phyloP scores from a whole-genome alignment of 2,329 filamentous ascomycete genomes.

The Periconia macrospinosa region DNA sequence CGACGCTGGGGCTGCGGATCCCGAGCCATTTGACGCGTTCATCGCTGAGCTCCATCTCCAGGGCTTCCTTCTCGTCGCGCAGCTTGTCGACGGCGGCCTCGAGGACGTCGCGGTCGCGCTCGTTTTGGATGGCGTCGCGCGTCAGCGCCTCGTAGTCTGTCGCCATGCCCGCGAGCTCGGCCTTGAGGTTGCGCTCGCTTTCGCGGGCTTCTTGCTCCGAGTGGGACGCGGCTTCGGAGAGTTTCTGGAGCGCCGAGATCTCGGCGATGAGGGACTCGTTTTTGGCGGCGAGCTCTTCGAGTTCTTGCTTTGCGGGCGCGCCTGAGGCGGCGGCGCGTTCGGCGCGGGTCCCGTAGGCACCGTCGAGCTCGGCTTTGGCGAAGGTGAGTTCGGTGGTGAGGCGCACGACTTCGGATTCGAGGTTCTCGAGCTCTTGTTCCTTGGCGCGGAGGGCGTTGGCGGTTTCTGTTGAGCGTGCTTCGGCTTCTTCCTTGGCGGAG shows the following conservation, averaged over 20 bases:
- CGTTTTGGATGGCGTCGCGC: constrained; percentile 69
- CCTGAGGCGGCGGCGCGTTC: constrained; percentile 69
- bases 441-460: constrained; percentile 34
- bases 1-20: constrained; percentile 55
- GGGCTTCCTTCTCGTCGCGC: constrained; percentile 63
- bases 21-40: constrained; percentile 70
- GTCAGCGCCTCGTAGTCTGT: constrained; percentile 72
- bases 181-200: constrained; percentile 56
- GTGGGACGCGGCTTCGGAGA: constrained; percentile 38
- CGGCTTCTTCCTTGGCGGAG: constrained; percentile 34
- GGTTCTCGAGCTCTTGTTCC: constrained; percentile 38
- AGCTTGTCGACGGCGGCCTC: constrained; percentile 66
- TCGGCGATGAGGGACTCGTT: constrained; percentile 48
- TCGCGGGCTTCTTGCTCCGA: constrained; percentile 40
- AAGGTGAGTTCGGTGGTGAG: constrained; percentile 83
- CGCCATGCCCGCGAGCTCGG: constrained; percentile 68
- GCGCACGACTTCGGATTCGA: constrained; percentile 66
- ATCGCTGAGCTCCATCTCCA: constrained; percentile 67
- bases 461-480: constrained; percentile 31
- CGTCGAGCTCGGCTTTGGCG: constrained; percentile 85
- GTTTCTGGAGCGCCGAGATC: constrained; percentile 46
- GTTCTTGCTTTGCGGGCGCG: constrained; percentile 59
- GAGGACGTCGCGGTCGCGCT: constrained; percentile 68
- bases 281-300: constrained; percentile 57
- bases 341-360: constrained; percentile 81